These are phyloP conservation scores for Diospyros lotus DNA, from an alignment of 148 eudicot genomes.

Conservation along the genomic window DNA sequence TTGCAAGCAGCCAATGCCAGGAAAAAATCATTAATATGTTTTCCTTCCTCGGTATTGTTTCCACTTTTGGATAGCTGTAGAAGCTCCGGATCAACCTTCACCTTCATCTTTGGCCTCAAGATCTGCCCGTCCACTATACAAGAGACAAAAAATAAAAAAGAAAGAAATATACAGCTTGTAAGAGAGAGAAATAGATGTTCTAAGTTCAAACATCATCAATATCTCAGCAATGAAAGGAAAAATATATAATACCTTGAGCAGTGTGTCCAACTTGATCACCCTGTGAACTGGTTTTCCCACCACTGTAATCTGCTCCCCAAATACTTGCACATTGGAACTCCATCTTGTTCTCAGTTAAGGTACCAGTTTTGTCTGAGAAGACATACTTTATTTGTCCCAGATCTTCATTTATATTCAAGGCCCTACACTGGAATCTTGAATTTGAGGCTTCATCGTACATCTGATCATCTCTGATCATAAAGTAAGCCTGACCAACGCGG, in stretches of 20 bases:
- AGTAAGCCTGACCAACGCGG: constrained; percentile 97
- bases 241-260: constrained; percentile 46
- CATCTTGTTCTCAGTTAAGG: constrained; percentile 99
- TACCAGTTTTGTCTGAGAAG: constrained; percentile 98
- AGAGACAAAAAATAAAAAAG: constrained; percentile 14
- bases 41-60: constrained; percentile 42
- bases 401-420: constrained; percentile 95
- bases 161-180: constrained; percentile 6
- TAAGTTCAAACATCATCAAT: not conserved
- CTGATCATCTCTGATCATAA: constrained; percentile 68
- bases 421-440: constrained; percentile 86
- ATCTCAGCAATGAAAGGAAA: not conserved
- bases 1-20: constrained; percentile 98
- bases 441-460: constrained; percentile 75
- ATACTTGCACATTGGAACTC: constrained; percentile 95
- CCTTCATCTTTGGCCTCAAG: constrained; percentile 85
- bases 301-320: constrained; percentile 68
- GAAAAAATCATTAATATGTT: constrained; percentile 59
- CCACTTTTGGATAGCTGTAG: constrained; percentile 36
- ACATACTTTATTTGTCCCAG: constrained; percentile 94
- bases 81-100: constrained; percentile 75
- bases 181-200: constrained; percentile 9
- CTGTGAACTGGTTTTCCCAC: constrained; percentile 28
- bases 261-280: constrained; percentile 42
- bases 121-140: constrained; percentile 55